Conservation (phyloP, 2,329 filamentous ascomycete species). For the Pseudogymnoascus verrucosus region DNA sequence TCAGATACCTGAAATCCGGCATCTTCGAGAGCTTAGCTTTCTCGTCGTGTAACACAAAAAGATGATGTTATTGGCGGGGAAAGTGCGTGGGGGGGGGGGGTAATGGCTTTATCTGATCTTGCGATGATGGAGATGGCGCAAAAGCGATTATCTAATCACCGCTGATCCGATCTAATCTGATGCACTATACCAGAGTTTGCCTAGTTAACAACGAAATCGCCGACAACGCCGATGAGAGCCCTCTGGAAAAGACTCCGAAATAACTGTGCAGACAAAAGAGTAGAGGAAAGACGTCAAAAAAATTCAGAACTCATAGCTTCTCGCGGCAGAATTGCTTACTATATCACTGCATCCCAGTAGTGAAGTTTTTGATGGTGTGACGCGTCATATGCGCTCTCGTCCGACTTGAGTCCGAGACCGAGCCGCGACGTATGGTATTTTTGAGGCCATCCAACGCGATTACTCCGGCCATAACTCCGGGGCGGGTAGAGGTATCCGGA, state of each 20-base stretch:
- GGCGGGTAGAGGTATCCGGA: too few relatives aligned
- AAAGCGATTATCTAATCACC: neutral
- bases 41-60: conserved; percentile 2
- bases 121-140: neutral
- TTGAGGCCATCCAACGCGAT: neutral
- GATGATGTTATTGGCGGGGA: neutral
- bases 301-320: neutral
- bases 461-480: conserved; percentile 1
- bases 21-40: neutral
- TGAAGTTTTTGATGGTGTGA: neutral
- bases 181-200: neutral
- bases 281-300: neutral
- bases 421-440: neutral
- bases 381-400: neutral
- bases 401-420: conserved; percentile 1
- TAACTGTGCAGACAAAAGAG: neutral
- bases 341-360: neutral
- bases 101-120: neutral
- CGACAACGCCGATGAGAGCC: neutral
- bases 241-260: neutral
- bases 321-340: neutral
- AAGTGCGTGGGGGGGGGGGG: neutral
- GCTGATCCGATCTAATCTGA: conserved; percentile 1
- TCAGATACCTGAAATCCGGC: conserved; percentile 19
- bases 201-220: neutral